A percentile compares a stretch with the other conserved stretches of the same genome.
Evolutionary conservation across 2,329 filamentous ascomycete genomes (phyloP).

Genomic region (Kalmusia sp.): DNA sequence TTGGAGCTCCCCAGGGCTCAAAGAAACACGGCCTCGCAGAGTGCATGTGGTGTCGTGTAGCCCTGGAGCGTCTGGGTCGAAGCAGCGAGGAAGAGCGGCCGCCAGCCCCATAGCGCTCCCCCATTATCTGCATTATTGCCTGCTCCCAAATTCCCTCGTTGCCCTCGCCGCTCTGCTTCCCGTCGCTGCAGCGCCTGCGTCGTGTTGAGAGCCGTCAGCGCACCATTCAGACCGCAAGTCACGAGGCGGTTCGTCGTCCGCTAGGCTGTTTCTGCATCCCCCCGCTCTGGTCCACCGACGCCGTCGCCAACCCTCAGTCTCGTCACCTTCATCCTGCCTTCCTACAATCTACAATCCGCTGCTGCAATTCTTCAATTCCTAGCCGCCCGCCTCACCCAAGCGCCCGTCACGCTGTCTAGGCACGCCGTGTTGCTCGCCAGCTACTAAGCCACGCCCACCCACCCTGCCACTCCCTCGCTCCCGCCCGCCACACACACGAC

Average conservation of each 20-base stretch:
- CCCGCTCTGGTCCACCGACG: neutral
- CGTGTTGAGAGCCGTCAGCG: neutral
- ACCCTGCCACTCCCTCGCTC: conserved; percentile 20
- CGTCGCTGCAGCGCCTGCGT: too few species aligned
- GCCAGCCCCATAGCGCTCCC: neutral
- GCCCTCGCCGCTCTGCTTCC: neutral
- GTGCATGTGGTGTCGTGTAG: neutral
- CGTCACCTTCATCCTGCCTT: conserved; percentile 3
- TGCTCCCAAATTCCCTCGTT: neutral
- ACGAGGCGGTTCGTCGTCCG: neutral
- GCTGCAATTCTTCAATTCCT: conserved; percentile 2
- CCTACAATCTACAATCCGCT: neutral
- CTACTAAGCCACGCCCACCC: conserved; percentile 15
- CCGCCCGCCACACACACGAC: conserved; percentile 24
- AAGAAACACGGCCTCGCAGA: too few species aligned
- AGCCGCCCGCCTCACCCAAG: conserved; percentile 2
- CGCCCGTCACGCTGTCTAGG: conserved; percentile 5
- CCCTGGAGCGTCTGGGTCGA: neutral
- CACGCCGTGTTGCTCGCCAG: conserved; percentile 14
- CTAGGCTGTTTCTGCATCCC: too few species aligned
- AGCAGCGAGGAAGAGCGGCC: neutral
- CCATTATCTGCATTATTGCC: neutral
- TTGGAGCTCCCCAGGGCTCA: too few species aligned
- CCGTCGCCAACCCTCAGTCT: neutral
- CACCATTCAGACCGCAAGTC: neutral